These are phyloP conservation scores for Garcia nutans DNA, from an alignment of 345 rosid genomes.

Conservation along the genomic window DNA sequence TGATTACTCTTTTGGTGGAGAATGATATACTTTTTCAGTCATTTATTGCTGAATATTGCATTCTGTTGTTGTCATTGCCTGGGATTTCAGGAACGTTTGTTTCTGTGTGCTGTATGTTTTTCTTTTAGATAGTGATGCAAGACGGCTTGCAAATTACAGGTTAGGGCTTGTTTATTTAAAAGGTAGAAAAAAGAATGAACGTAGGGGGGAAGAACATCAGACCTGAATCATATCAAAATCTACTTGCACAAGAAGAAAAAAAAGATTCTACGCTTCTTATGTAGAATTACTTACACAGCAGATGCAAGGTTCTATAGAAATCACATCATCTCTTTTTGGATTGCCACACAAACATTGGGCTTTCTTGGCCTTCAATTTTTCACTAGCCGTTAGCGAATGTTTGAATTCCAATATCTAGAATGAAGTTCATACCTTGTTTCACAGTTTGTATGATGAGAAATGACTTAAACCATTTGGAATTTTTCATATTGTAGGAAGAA, in stretches of 20 bases:
- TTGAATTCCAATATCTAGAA: not conserved
- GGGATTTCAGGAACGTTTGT: not conserved
- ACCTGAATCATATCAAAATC: not conserved
- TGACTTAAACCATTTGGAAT: not conserved
- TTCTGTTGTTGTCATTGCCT: not conserved
- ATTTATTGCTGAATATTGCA: not conserved
- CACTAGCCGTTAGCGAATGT: not conserved
- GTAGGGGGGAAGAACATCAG: not conserved
- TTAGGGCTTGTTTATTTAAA: not conserved
- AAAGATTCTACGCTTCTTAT: not conserved
- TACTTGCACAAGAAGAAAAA: not conserved
- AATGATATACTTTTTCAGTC: not conserved
- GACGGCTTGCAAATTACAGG: not conserved
- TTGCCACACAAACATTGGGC: not conserved
- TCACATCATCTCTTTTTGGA: not conserved
- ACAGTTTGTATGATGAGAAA: not conserved
- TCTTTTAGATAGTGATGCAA: not conserved
- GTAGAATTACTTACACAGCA: not conserved
- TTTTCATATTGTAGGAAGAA: slow-evolving; percentile 59
- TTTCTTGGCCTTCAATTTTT: not conserved
- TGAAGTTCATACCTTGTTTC: not conserved
- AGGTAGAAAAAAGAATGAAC: not conserved
- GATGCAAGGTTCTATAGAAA: not conserved
- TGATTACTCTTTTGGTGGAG: not conserved
- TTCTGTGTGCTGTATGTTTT: not conserved